Evolutionary conservation across 257 asterid genomes (phyloP), one percentile per base, ranked within the genome.

Genomic region (Cruciata laevipes): DNA sequence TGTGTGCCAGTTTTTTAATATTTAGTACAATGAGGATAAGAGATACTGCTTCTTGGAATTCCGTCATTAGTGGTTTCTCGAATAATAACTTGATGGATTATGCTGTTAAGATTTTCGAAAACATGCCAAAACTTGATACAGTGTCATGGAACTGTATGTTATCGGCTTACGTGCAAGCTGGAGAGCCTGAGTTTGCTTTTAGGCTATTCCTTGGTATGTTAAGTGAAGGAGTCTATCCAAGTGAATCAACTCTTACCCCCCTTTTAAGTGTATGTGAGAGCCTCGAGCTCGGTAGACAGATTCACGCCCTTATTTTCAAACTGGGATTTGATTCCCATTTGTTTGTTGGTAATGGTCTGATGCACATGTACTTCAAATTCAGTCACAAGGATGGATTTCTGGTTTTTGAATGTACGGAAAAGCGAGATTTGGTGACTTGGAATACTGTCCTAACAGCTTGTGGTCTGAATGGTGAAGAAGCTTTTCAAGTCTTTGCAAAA

Each of bases 371-470:
- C 66, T 75, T 69, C 38, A 75, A 75, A 53, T 58, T 65, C 65
- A 68, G 75, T 42, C 31, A 53, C 27, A 33, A 44, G 20, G 69
- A 70, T 33, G 79, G 72, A 3, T 24, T 64, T 44, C n/a, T 33
- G 72, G 69, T 53, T 51, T 75, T 75, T 35, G 52, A 70, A 2
- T 63, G 60, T 23, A 75, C 37, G 65, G 51, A 30, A 44, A 68
- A 70, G 14, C 59, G 37, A 42, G 79, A 75, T 70, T 31, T 70
- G 38, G 68, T 75, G 55, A 67, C 79, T 25, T 75, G 75, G 75
- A 75, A 75, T 70, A 66, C 72, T 59, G 63, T 75, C 71, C 23
- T 70, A 42, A 66, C 79, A 20, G 72, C 75, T 16, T 75, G 72
- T 27, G 79, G 75, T 24, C 52, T 56, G 27, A 70, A 70, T 21